A percentile compares a stretch with the other conserved stretches of the same genome.
These are phyloP conservation scores for Neonectria hederae DNA, from an alignment of 2,329 filamentous ascomycete species.

Conservation along the genomic window DNA sequence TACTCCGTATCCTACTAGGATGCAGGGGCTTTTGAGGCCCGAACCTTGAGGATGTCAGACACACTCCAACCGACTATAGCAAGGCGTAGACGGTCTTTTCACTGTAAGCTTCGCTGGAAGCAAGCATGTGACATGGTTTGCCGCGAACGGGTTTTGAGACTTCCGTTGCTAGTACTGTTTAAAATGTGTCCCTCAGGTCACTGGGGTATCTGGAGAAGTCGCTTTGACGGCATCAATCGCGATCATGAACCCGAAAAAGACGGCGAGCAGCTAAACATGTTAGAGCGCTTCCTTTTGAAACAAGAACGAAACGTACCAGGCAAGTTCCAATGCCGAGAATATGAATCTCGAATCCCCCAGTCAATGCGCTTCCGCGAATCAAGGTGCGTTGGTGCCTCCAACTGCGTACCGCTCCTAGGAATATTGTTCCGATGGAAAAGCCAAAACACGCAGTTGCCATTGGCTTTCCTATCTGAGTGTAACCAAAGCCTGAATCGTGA, in stretches of 20 bases:
- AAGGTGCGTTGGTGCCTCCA: slow-evolving; percentile 47
- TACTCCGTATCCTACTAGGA: neutral
- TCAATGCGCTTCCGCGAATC: slow-evolving; percentile 43
- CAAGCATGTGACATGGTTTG: neutral
- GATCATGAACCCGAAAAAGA: slow-evolving; percentile 38
- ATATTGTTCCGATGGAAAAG: slow-evolving; percentile 50
- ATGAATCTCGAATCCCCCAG: slow-evolving; percentile 45
- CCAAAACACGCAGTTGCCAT: slow-evolving; percentile 56
- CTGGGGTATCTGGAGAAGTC: neutral
- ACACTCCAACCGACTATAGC: neutral
- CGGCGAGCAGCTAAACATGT: slow-evolving; percentile 32
- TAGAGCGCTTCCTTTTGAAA: slow-evolving; percentile 1
- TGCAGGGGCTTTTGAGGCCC: neutral
- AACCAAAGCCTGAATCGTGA: slow-evolving; percentile 60
- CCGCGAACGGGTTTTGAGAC: neutral
- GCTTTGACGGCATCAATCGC: slow-evolving; percentile 35
- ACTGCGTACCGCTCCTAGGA: slow-evolving; percentile 44
- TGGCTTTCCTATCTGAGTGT: slow-evolving; percentile 68
- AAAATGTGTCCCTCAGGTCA: neutral
- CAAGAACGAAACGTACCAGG: slow-evolving; percentile 25
- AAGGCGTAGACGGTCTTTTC: neutral
- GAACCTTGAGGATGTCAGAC: neutral
- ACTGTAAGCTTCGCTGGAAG: neutral
- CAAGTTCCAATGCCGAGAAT: slow-evolving; percentile 32
- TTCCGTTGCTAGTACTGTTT: too few species aligned